Percentiles rank a stretch among this genome's conserved stretches.
These are phyloP conservation scores for Candida pseudoglaebosa DNA, from an alignment of 805 yeast species.

Conservation along the genomic window DNA sequence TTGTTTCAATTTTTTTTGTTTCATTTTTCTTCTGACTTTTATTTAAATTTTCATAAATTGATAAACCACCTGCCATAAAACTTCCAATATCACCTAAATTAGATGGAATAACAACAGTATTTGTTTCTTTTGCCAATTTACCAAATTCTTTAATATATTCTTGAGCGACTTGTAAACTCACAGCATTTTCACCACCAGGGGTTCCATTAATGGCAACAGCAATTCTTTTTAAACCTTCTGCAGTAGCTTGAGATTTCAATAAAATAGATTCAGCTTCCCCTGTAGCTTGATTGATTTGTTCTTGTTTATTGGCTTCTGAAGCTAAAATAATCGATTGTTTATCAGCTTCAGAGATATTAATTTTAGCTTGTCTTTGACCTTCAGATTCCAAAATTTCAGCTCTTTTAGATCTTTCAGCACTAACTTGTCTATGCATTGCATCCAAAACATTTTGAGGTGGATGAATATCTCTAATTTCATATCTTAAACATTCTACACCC, in stretches of 20 bases:
- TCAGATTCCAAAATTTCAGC: constrained; percentile 86
- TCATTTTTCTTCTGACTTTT: constrained; percentile 14
- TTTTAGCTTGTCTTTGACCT: constrained; percentile 74
- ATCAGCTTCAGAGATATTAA: constrained; percentile 82
- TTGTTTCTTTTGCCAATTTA: constrained; percentile 76
- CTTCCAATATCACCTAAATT: constrained; percentile 70
- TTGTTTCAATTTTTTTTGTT: constrained; percentile 3
- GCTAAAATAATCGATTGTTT: constrained; percentile 65
- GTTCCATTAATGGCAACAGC: constrained; percentile 66
- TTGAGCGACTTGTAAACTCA: constrained; percentile 75
- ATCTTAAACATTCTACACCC: constrained; percentile 82
- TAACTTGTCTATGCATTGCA: constrained; percentile 89
- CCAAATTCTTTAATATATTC: constrained; percentile 80
- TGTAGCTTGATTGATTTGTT: constrained; percentile 61
- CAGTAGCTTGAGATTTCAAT: constrained; percentile 66
- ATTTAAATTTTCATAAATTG: constrained; percentile 57
- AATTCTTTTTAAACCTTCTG: constrained; percentile 60
- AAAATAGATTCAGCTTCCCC: constrained; percentile 73
- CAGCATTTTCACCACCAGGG: constrained; percentile 73
- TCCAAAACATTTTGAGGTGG: constrained; percentile 83
- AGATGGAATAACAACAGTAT: constrained; percentile 74
- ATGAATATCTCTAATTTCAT: constrained; percentile 84
- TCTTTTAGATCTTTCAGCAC: constrained; percentile 81
- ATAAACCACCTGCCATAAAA: constrained; percentile 73
- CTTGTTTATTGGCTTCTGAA: constrained; percentile 66